Conservation (phyloP, 108 stramenopile genomes). For the Thalassiosira profunda region DNA sequence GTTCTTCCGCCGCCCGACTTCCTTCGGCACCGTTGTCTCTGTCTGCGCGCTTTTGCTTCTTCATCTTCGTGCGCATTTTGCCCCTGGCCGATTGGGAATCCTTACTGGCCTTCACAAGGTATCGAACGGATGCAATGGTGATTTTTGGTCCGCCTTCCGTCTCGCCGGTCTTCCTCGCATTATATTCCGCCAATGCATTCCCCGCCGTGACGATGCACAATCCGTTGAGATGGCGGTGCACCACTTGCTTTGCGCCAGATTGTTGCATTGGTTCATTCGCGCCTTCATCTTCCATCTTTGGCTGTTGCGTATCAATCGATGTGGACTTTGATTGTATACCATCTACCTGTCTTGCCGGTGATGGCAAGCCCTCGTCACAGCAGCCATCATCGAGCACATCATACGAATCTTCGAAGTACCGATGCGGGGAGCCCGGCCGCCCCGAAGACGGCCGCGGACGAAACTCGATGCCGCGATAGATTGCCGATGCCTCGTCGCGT, state of each 20-base stretch:
- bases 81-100: slow-evolving; percentile 53
- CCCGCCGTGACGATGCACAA: slow-evolving; percentile 80
- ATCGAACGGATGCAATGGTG: slow-evolving; percentile 17
- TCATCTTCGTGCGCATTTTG: slow-evolving; percentile 30
- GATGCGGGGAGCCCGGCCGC: slow-evolving; percentile 44
- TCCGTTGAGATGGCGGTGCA: slow-evolving; percentile 78
- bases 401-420: slow-evolving; percentile 43
- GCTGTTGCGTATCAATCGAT: too few species aligned
- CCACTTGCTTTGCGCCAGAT: slow-evolving; percentile 37
- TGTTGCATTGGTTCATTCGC: background rate
- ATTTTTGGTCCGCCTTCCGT: too few species aligned
- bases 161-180: too few species aligned
- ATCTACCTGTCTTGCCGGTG: background rate
- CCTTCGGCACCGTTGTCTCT: background rate
- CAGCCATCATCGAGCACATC: background rate
- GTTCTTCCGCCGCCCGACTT: background rate
- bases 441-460: slow-evolving; percentile 33
- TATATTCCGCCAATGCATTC: background rate
- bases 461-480: too few species aligned
- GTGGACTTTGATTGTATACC: too few species aligned
- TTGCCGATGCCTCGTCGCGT: too few species aligned
- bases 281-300: background rate
- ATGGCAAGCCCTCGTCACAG: background rate
- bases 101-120: slow-evolving; percentile 19
- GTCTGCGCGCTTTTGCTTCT: slow-evolving; percentile 24